Evolutionary conservation across 179 eudicot genomes (phyloP), one percentile per base, ranked within the genome.

Genomic region (Nepenthes alata): DNA sequence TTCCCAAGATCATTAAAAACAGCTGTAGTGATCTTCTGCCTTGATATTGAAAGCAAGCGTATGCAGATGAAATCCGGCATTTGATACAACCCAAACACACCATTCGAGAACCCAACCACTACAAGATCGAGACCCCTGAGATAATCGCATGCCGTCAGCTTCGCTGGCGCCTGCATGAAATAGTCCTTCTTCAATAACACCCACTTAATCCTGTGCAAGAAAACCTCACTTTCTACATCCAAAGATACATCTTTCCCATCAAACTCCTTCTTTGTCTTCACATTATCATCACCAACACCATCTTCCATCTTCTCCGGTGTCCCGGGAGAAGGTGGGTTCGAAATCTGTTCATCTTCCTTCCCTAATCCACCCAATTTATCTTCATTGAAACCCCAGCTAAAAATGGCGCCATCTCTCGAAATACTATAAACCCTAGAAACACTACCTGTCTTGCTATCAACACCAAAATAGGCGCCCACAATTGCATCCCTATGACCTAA

Each of bases 51-150:
- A 70, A 93, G 69, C 80, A 83, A 76, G 53, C 89, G 97, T 61
- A 89, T 74, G 70, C 97, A 89, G 55, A 82, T 65, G 61, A 93
- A 93, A 59, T 89, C 95, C 2, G 98, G 98, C 98, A 93, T 86
- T 70, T 89, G 95, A 66, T 93, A 93, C 63, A 89, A 72, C 47
- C 88, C 97, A 72, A 93, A 93, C 14, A 77, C 93, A 2, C 98
- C 98, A 76, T 77, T 83, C 0, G 98, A 93, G 68, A 85, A 87
- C 65, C 97, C 98, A 59, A 93, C 85, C 9, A 89, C 95, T 55
- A 78, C 78, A 57, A 89, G 81, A 73, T 89, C 86, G 64, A 85
- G 81, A 41, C 89, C 95, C 58, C 62, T 71, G 58, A 89, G 97
- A 70, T 85, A 89, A 81, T 85, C 88, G 59, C 98, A 89, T 0